Evolutionary conservation across 2,329 filamentous ascomycete species (phyloP).

Genomic region (Alternaria arborescens): DNA sequence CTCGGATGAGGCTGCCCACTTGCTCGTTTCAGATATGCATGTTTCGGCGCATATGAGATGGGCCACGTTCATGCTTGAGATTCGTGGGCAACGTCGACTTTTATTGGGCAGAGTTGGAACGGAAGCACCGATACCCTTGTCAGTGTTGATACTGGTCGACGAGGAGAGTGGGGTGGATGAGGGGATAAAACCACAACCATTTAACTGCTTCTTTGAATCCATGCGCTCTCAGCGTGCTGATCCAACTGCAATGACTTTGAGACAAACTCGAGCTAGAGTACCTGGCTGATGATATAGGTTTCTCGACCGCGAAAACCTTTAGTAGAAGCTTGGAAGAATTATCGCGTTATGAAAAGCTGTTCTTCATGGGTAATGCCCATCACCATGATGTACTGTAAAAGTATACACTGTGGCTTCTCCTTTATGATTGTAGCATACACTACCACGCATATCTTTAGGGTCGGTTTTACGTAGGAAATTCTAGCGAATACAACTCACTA

Average conservation of each 20-base stretch:
- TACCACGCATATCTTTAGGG: not conserved
- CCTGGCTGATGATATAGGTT: too few relatives aligned
- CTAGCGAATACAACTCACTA: too few relatives aligned
- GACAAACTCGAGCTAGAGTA: too few relatives aligned
- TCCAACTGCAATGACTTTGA: too few relatives aligned
- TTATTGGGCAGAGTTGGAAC: not conserved
- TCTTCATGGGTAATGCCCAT: too few relatives aligned
- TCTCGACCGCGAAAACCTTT: not conserved
- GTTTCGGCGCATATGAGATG: slow-evolving; percentile 13
- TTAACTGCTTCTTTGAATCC: too few relatives aligned
- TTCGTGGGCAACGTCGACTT: not conserved
- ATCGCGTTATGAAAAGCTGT: too few relatives aligned
- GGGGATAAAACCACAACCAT: not conserved
- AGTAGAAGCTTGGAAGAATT: not conserved
- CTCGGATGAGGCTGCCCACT: slow-evolving; percentile 9
- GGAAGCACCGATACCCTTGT: not conserved
- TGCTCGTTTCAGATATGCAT: slow-evolving; percentile 5
- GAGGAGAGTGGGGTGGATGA: not conserved
- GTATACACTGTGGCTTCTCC: too few relatives aligned
- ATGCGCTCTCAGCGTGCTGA: too few relatives aligned
- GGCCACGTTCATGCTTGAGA: slow-evolving; percentile 13
- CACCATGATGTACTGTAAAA: too few relatives aligned
- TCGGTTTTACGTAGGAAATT: not conserved
- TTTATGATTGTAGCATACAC: too few relatives aligned
- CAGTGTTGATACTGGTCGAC: not conserved